Evolutionary conservation across 371 early-diverging fungal species (phyloP).

Genomic region (Aphelidium insulamus): DNA sequence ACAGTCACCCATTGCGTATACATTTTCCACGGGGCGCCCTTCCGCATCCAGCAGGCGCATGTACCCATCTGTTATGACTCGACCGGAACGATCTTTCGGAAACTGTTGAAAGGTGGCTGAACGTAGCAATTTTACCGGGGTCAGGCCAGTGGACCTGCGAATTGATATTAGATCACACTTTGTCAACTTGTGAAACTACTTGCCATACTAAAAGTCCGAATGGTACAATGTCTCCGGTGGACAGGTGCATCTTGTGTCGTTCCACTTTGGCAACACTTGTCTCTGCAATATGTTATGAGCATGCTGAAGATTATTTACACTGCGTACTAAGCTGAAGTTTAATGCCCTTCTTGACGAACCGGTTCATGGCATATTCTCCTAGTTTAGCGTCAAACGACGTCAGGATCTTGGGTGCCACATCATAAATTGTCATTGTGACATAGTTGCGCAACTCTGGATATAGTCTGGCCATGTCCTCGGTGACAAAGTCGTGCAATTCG

Average conservation of each 20-base stretch:
- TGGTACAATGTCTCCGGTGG: too few relatives aligned
- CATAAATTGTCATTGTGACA: slow-evolving; percentile 68
- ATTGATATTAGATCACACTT: too few relatives aligned
- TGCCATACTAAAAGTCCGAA: too few relatives aligned
- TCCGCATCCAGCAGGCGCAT: slow-evolving; percentile 45
- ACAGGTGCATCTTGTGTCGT: too few relatives aligned
- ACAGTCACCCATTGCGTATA: slow-evolving; percentile 75
- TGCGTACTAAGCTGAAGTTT: too few relatives aligned
- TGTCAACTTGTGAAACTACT: too few relatives aligned
- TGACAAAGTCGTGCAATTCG: slow-evolving; percentile 76
- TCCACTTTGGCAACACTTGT: too few relatives aligned
- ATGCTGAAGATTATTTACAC: slow-evolving; percentile 67
- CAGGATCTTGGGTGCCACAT: slow-evolving; percentile 65
- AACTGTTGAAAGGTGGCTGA: neutral
- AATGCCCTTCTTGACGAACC: slow-evolving; percentile 65
- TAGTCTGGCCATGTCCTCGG: slow-evolving; percentile 58
- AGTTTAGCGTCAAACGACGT: slow-evolving; percentile 70
- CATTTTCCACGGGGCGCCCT: too few relatives aligned
- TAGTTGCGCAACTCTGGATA: slow-evolving; percentile 59
- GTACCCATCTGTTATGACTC: slow-evolving; percentile 63
- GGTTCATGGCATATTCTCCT: slow-evolving; percentile 71
- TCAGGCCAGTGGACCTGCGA: slow-evolving; percentile 81
- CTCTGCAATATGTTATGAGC: too few relatives aligned
- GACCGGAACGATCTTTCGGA: slow-evolving; percentile 27
- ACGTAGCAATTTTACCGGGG: slow-evolving; percentile 61